Evolutionary conservation across 371 early-diverging fungal species (phyloP).

Genomic region (Lichtheimia ornata): DNA sequence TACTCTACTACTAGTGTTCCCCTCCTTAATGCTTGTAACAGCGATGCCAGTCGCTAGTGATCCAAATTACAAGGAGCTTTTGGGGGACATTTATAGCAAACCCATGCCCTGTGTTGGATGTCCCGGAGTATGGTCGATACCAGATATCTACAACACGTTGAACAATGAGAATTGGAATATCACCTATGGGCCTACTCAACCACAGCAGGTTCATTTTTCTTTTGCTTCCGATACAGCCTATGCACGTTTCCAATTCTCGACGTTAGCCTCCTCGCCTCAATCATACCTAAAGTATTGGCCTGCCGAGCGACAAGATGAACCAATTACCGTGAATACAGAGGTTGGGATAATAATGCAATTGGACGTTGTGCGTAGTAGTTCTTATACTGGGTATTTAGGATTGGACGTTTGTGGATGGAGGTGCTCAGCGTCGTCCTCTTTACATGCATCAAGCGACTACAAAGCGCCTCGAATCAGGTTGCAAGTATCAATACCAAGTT

Average conservation of each 20-base stretch:
- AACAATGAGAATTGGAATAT: conserved; percentile 27
- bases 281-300: conserved; percentile 40
- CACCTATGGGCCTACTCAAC: conserved; percentile 32
- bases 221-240: conserved; percentile 29
- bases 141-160: conserved; percentile 27
- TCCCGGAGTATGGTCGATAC: conserved; percentile 16
- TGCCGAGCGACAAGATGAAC: conserved; percentile 1
- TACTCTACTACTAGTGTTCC: neutral
- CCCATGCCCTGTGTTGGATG: conserved; percentile 14
- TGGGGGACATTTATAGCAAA: too few relatives aligned
- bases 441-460: conserved; percentile 27
- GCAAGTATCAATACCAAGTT: conserved; percentile 29
- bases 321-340: neutral
- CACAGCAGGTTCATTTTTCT: conserved; percentile 45
- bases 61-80: neutral
- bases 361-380: too few relatives aligned
- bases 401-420: conserved; percentile 33
- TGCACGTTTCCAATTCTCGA: conserved; percentile 45
- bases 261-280: conserved; percentile 15
- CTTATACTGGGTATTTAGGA: conserved; percentile 7
- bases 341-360: neutral
- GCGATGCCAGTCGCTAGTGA: neutral
- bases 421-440: conserved; percentile 20
- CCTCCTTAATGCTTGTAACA: neutral
- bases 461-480: conserved; percentile 17